These are phyloP conservation scores for Tetrapisispora nanseiensis DNA, from an alignment of 805 yeast genomes.

Conservation along the genomic window DNA sequence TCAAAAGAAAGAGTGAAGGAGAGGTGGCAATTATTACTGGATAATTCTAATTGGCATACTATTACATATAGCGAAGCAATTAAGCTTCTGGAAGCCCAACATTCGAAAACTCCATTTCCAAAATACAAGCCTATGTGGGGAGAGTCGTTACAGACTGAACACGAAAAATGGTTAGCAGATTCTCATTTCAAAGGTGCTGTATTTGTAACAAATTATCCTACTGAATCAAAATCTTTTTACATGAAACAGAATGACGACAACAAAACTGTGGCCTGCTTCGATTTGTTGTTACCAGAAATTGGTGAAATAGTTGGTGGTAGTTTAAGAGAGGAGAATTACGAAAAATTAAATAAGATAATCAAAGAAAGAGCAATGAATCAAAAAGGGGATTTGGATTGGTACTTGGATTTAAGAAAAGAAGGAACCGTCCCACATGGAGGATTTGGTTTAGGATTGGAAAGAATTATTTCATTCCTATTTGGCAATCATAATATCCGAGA, in stretches of 20 bases:
- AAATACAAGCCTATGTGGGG: conserved; percentile 54
- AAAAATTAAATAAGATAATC: conserved; percentile 41
- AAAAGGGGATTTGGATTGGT: conserved; percentile 63
- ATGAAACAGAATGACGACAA: conserved; percentile 51
- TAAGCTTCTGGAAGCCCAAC: conserved; percentile 34
- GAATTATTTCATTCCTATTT: conserved; percentile 63
- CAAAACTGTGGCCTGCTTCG: conserved; percentile 80
- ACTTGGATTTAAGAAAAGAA: conserved; percentile 55
- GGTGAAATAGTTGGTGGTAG: conserved; percentile 97
- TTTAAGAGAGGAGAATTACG: conserved; percentile 64
- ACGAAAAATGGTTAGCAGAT: conserved; percentile 86
- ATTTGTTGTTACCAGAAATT: conserved; percentile 76
- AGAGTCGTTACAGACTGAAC: conserved; percentile 66
- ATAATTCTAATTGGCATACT: conserved; percentile 42
- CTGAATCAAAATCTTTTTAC: conserved; percentile 74
- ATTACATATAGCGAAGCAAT: conserved; percentile 75
- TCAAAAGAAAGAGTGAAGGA: conserved; percentile 26
- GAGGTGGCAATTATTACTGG: conserved; percentile 51
- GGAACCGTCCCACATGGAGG: conserved; percentile 96
- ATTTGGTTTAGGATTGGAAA: conserved; percentile 89
- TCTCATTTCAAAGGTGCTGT: conserved; percentile 60
- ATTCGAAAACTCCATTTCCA: conserved; percentile 28
- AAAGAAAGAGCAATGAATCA: conserved; percentile 43
- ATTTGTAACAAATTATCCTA: conserved; percentile 84
- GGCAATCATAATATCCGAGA: conserved; percentile 78